Conservation (phyloP, 75 land plant species). For the Selaginella moellendorffii region DNA sequence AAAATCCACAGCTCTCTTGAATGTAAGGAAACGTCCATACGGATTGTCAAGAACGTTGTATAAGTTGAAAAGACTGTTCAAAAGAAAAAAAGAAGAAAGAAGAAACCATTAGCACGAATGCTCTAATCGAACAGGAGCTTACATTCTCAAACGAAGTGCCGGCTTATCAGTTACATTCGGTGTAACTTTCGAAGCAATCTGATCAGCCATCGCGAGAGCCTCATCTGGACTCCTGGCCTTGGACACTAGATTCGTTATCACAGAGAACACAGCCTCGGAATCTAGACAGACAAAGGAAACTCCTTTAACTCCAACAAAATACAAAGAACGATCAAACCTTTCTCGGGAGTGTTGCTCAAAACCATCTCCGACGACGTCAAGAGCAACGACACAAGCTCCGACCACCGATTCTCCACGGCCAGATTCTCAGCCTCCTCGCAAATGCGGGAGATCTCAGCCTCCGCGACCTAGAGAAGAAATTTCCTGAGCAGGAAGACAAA, state of each 20-base stretch:
- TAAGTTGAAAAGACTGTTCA: slow-evolving; percentile 48
- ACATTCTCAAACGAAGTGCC: slow-evolving; percentile 73
- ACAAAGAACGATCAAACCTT: slow-evolving; percentile 31
- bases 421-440: slow-evolving; percentile 58
- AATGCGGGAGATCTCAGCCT: slow-evolving; percentile 47
- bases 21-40: slow-evolving; percentile 61
- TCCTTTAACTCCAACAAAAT: slow-evolving; percentile 7
- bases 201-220: slow-evolving; percentile 73
- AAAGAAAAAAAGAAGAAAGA: too few species aligned
- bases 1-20: slow-evolving; percentile 58
- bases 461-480: slow-evolving; percentile 44
- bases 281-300: too few species aligned
- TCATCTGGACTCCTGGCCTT: slow-evolving; percentile 56
- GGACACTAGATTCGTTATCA: slow-evolving; percentile 74
- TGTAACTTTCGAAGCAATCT: slow-evolving; percentile 48
- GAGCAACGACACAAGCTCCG: slow-evolving; percentile 66
- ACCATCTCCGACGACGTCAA: slow-evolving; percentile 73
- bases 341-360: slow-evolving; percentile 52
- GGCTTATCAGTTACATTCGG: slow-evolving; percentile 77
- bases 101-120: neutral
- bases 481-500: too few species aligned
- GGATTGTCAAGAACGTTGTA: slow-evolving; percentile 78
- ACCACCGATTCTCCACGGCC: slow-evolving; percentile 44
- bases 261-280: slow-evolving; percentile 72
- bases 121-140: slow-evolving; percentile 4